Base-by-base conservation (phyloP, 23 red algal genomes). In the Agarophyton chilense region DNA sequence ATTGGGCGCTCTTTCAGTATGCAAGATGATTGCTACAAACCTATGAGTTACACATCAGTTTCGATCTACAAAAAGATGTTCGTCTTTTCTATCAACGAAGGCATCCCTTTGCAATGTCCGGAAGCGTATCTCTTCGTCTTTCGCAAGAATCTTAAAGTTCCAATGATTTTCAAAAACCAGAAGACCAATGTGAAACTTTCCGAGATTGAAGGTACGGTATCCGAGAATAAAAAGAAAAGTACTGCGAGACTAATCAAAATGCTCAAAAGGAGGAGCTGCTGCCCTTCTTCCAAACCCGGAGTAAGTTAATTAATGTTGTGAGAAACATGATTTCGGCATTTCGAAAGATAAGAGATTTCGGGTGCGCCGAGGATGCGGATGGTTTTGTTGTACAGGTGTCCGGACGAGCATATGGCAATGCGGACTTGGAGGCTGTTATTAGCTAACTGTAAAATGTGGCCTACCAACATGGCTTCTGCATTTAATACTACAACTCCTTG, bases 1-100 rank as follows among this genome's bases (percentile, higher is more conserved):
- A 11, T 41, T 10, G 65, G 65, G 29, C 65, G 39, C 4, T 9
- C 65, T n/a, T 72, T 42, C n/a, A 44, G 16, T 13, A 41, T 43
- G 39, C 1, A 16, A 44, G 65, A 72, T 43, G 65, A 72, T 72
- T 72, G 65, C 14, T 72, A 42, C 29, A 32, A 34, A 43, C 65
- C 65, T 3, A 72, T 17, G 39, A n/a, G 10, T 19, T 2, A 19
- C 13, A 44, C 13, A 22, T 43, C 12, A 0, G 65, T 72, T 7
- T 43, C 36, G 1, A 24, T 72, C 2, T 43, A 72, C 65, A 42
- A 43, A 34, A 72, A 72, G 35, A 72, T 72, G 65, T 72, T 72
- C 39, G 17, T 72, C 35, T 1, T 72, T 21, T 42, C 65, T 1
- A 19, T 72, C 13, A 16, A 72, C 65, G 35, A 43, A 8, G 39